Evolutionary conservation across 768 basidiomycete species (phyloP).

Genomic region (Pisolithus orientalis): DNA sequence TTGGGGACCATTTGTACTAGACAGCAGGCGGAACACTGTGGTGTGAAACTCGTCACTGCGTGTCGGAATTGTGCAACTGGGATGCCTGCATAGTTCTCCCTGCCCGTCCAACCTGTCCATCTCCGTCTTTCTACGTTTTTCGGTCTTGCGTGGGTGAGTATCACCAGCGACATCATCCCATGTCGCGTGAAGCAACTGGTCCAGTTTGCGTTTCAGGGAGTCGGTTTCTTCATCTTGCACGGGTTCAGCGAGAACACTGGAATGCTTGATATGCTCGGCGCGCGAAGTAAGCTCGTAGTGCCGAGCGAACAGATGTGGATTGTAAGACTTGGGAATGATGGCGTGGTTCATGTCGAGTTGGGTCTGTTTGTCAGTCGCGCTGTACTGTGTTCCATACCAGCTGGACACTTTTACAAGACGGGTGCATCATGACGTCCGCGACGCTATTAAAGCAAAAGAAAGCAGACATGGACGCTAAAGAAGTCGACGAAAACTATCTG

Average conservation of each 20-base stretch:
- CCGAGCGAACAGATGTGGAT: conserved; percentile 39
- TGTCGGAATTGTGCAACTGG: neutral
- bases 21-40: conserved; percentile 47
- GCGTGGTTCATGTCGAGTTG: conserved; percentile 6
- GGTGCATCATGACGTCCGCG: neutral
- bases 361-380: conserved; percentile 15
- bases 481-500: conserved; percentile 39
- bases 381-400: neutral
- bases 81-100: neutral
- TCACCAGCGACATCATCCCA: conserved; percentile 14
- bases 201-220: conserved; percentile 15
- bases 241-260: neutral
- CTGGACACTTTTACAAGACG: too few species aligned
- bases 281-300: conserved; percentile 32
- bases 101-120: neutral
- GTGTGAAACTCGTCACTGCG: neutral
- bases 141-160: neutral
- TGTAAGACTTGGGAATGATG: conserved; percentile 37
- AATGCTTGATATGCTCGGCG: conserved; percentile 18
- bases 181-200: conserved; percentile 15
- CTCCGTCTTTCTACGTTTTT: conserved; percentile 5
- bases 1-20: conserved; percentile 26
- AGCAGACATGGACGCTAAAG: neutral
- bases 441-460: conserved; percentile 3
- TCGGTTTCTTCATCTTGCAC: conserved; percentile 5